These are phyloP conservation scores for Beauveria varroae DNA, from an alignment of 2,329 filamentous ascomycete species.

Conservation along the genomic window DNA sequence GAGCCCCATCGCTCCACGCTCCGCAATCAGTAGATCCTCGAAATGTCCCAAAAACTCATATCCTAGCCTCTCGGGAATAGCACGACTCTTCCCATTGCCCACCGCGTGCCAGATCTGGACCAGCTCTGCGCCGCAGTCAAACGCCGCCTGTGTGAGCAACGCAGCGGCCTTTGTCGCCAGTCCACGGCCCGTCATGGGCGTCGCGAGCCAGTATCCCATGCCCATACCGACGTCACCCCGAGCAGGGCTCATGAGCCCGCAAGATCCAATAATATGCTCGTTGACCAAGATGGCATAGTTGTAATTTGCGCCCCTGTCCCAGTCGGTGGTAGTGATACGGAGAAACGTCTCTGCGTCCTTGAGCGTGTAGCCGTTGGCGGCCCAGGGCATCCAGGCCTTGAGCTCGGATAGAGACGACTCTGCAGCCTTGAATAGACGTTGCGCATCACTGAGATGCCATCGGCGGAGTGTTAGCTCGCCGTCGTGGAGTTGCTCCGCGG, in stretches of 20 bases:
- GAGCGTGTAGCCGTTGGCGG: slow-evolving; percentile 12
- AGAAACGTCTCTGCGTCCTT: slow-evolving; percentile 12
- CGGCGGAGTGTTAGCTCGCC: slow-evolving; percentile 13
- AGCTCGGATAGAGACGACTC: slow-evolving; percentile 13
- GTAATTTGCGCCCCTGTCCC: slow-evolving; percentile 11
- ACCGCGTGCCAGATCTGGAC: slow-evolving; percentile 15
- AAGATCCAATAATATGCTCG: slow-evolving; percentile 10
- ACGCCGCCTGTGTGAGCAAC: slow-evolving; percentile 13
- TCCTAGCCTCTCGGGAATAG: slow-evolving; percentile 11
- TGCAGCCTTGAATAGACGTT: slow-evolving; percentile 9
- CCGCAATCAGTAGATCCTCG: neutral
- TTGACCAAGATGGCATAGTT: slow-evolving; percentile 14
- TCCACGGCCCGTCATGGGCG: slow-evolving; percentile 14
- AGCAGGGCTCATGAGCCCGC: slow-evolving; percentile 10
- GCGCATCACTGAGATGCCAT: slow-evolving; percentile 13
- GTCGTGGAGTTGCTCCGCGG: slow-evolving; percentile 10
- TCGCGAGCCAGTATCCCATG: slow-evolving; percentile 17
- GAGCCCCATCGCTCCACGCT: neutral
- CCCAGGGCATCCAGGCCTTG: slow-evolving; percentile 16
- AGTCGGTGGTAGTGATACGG: neutral
- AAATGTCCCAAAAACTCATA: slow-evolving; percentile 6
- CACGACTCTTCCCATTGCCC: slow-evolving; percentile 12
- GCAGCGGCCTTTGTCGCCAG: slow-evolving; percentile 13
- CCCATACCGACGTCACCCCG: slow-evolving; percentile 5
- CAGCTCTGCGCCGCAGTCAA: slow-evolving; percentile 12